Percentiles rank a stretch among this genome's conserved stretches.
phyloP scores from a whole-genome alignment of 2,329 filamentous ascomycete species.

The Hyphodiscus sp. region DNA sequence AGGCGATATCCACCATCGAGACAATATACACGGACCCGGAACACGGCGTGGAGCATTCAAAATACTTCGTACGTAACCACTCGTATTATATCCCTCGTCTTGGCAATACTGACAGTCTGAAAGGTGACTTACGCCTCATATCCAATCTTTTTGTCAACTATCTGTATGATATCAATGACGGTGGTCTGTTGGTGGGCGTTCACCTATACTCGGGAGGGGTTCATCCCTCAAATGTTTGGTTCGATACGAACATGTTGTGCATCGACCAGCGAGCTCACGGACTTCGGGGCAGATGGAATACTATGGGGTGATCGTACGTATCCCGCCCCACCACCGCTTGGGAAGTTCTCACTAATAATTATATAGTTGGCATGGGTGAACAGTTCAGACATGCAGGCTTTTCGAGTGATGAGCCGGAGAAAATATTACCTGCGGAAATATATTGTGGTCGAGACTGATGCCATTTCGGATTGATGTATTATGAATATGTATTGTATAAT shows the following conservation, averaged over 20 bases:
- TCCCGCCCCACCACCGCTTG: background rate
- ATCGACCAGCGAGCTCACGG: constrained; percentile 13
- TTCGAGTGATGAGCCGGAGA: constrained; percentile 11
- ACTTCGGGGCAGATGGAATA: constrained; percentile 12
- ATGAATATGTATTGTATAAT: background rate
- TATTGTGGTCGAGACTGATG: constrained; percentile 15
- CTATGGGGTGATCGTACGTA: constrained; percentile 17
- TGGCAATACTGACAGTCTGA: background rate
- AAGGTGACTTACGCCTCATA: constrained; percentile 16
- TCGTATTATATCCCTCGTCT: too few species aligned
- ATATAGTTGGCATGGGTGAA: constrained; percentile 15
- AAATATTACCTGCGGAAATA: constrained; percentile 17
- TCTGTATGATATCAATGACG: constrained; percentile 17
- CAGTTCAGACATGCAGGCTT: constrained; percentile 18
- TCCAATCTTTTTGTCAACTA: constrained; percentile 15
- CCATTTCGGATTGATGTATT: background rate
- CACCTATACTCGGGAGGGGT: constrained; percentile 16
- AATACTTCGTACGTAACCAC: constrained; percentile 7
- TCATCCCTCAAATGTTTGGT: constrained; percentile 20
- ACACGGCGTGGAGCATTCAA: constrained; percentile 11
- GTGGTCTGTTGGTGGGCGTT: constrained; percentile 19
- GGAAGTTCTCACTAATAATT: background rate
- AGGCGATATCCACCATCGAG: constrained; percentile 15
- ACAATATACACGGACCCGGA: constrained; percentile 14
- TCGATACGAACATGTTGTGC: constrained; percentile 18